phyloP scores from a whole-genome alignment of 2,329 filamentous ascomycete species.

The Dichotomopilus funicola region DNA sequence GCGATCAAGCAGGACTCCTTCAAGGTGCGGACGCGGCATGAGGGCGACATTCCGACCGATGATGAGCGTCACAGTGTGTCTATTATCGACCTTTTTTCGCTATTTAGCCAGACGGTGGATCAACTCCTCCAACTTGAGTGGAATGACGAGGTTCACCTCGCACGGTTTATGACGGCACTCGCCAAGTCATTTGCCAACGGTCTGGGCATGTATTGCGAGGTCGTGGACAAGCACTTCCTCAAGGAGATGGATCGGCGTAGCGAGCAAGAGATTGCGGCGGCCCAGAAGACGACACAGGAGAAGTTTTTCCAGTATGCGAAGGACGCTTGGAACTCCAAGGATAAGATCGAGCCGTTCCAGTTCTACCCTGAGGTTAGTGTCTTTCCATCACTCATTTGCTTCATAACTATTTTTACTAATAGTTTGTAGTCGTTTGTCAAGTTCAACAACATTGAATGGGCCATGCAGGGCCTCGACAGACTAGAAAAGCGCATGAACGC shows the following conservation, averaged over 20 bases:
- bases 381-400: not conserved
- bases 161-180: constrained; percentile 93
- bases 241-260: constrained; percentile 91
- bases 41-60: constrained; percentile 60
- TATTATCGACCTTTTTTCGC: constrained; percentile 84
- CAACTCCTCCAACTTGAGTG: constrained; percentile 81
- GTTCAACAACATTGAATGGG: constrained; percentile 95
- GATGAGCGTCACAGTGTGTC: constrained; percentile 88
- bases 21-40: constrained; percentile 60
- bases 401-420: not conserved
- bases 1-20: constrained; percentile 89
- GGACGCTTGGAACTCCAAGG: constrained; percentile 85
- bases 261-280: constrained; percentile 75
- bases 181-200: constrained; percentile 78
- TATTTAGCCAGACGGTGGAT: constrained; percentile 87
- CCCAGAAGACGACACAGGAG: constrained; percentile 77
- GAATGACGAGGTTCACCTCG: constrained; percentile 89
- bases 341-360: constrained; percentile 92
- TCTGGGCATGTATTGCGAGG: constrained; percentile 83
- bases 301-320: constrained; percentile 90
- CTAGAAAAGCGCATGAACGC: constrained; percentile 86
- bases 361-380: constrained; percentile 78
- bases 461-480: constrained; percentile 84
- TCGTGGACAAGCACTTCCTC: constrained; percentile 76
- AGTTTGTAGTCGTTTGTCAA: constrained; percentile 81